These are phyloP conservation scores for Blastobotrys serpentis DNA, from an alignment of 1,139 yeast genomes.

Conservation along the genomic window DNA sequence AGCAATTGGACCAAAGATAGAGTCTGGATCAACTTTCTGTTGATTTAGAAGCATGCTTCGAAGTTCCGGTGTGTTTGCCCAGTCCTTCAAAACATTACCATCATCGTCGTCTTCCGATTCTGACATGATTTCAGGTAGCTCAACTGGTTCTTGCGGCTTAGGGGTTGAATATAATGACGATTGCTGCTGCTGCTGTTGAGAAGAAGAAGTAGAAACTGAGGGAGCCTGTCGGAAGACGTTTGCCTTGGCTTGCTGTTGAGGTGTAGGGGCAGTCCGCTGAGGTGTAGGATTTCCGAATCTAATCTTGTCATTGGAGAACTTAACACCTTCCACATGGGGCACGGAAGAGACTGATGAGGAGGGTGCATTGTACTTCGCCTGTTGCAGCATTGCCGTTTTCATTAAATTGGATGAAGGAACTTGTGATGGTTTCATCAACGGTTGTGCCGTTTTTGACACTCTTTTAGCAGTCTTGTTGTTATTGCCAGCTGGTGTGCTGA, in stretches of 20 bases:
- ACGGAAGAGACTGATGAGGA: constrained; percentile 22
- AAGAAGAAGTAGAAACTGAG: constrained; percentile 29
- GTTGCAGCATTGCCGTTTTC: constrained; percentile 39
- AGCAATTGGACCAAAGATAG: constrained; percentile 76
- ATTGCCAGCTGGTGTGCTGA: constrained; percentile 17
- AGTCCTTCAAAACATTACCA: constrained; percentile 54
- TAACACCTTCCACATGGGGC: constrained; percentile 39
- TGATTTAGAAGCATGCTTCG: constrained; percentile 55
- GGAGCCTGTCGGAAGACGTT: constrained; percentile 21
- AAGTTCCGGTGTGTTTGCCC: constrained; percentile 73
- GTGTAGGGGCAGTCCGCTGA: constrained; percentile 11
- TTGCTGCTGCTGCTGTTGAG: constrained; percentile 20
- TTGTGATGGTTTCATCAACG: constrained; percentile 18
- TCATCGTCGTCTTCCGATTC: constrained; percentile 60
- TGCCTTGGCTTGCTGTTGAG: constrained; percentile 12
- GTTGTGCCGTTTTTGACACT: constrained; percentile 11
- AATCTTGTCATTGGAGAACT: constrained; percentile 38
- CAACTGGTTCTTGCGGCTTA: constrained; percentile 20
- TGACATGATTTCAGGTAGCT: constrained; percentile 48
- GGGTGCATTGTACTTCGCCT: constrained; percentile 29
- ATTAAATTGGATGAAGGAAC: constrained; percentile 28
- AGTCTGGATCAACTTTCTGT: constrained; percentile 62
- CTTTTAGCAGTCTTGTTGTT: constrained; percentile 15
- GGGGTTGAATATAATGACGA: constrained; percentile 7
- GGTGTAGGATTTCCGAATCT: constrained; percentile 31